These are phyloP conservation scores for Tuber aestivum DNA, from an alignment of 495 filamentous ascomycete genomes.

Conservation along the genomic window DNA sequence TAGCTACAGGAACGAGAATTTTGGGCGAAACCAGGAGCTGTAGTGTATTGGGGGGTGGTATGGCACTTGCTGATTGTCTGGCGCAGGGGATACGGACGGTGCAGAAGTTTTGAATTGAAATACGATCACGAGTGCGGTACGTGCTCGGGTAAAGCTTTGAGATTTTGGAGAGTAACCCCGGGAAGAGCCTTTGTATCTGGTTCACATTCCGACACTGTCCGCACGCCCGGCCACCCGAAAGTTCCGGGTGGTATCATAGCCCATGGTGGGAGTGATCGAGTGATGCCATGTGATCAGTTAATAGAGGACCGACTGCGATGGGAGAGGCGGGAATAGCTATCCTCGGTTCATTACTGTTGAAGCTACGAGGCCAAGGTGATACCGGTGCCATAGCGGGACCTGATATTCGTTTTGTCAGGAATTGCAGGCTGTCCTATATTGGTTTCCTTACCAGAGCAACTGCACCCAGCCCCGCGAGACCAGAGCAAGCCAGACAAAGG, in stretches of 20 bases:
- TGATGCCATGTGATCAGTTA: background rate
- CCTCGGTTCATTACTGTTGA: background rate
- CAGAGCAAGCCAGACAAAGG: background rate
- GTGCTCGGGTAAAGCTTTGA: background rate
- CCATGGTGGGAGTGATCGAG: background rate
- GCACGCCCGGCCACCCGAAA: background rate
- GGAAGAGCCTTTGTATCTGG: background rate
- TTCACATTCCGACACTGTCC: background rate
- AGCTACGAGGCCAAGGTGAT: background rate
- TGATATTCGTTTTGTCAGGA: background rate
- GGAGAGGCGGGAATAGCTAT: background rate
- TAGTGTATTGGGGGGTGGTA: background rate
- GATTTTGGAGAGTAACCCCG: background rate
- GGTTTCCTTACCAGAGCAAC: background rate
- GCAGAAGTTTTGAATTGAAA: background rate
- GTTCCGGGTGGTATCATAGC: background rate
- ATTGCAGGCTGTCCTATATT: background rate
- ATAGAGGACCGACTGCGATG: background rate
- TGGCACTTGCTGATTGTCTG: background rate
- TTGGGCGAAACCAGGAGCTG: background rate
- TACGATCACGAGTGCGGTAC: background rate
- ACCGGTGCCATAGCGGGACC: background rate
- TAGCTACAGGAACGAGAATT: background rate
- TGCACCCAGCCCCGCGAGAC: background rate
- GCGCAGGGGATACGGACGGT: background rate